These are phyloP conservation scores for Chalara sp. DNA, from an alignment of 2,329 filamentous ascomycete genomes.

Conservation along the genomic window DNA sequence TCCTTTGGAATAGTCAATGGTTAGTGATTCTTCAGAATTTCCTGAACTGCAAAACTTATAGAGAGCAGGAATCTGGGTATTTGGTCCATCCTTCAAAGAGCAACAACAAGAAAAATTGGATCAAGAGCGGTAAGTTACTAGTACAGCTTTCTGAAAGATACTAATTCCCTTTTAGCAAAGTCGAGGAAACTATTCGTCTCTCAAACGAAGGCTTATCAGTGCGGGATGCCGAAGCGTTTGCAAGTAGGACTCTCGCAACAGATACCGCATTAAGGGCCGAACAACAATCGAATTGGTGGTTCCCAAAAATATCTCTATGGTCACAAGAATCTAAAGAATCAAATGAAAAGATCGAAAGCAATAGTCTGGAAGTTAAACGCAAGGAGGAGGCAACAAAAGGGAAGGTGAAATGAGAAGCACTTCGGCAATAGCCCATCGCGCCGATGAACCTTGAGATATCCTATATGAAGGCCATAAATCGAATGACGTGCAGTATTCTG, in stretches of 20 bases:
- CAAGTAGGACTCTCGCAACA: slow-evolving; percentile 14
- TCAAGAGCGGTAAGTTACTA: slow-evolving; percentile 11
- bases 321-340: neutral
- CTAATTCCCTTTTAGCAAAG: slow-evolving; percentile 13
- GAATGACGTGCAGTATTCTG: too few species aligned
- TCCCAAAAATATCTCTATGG: slow-evolving; percentile 15
- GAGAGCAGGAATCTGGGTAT: slow-evolving; percentile 21
- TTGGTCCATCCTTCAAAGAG: slow-evolving; percentile 25
- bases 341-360: neutral
- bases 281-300: slow-evolving; percentile 15
- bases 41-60: neutral
- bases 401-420: too few species aligned
- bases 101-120: slow-evolving; percentile 15
- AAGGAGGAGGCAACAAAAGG: too few species aligned
- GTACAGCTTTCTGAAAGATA: neutral
- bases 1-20: slow-evolving; percentile 25
- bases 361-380: too few species aligned
- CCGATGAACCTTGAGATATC: too few species aligned
- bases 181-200: slow-evolving; percentile 6
- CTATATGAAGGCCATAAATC: too few species aligned
- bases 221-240: slow-evolving; percentile 14
- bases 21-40: slow-evolving; percentile 6
- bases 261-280: slow-evolving; percentile 11
- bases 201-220: slow-evolving; percentile 6
- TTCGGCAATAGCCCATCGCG: too few species aligned